Conservation (phyloP, 371 early-diverging fungal genomes). For the Rhizomucor miehei region DNA sequence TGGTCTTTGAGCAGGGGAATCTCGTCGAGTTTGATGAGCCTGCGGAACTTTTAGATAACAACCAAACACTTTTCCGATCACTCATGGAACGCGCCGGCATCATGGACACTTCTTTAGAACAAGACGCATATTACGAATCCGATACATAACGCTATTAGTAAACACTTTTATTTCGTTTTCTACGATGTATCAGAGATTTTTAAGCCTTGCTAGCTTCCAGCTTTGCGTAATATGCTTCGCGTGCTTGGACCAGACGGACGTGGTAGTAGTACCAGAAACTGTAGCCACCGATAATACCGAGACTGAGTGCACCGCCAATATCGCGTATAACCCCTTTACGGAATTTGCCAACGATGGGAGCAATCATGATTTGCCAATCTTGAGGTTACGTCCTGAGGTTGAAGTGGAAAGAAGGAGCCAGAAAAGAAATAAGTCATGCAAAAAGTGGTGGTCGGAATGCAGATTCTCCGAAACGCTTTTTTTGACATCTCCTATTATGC, state of each 20-base stretch:
- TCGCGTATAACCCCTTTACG: constrained; percentile 41
- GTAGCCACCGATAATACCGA: constrained; percentile 44
- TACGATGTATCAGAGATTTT: no score
- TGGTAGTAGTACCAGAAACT: constrained; percentile 46
- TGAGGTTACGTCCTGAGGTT: no score
- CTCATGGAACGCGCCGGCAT: constrained; percentile 34
- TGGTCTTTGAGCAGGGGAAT: constrained; percentile 63
- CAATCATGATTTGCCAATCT: constrained; percentile 43
- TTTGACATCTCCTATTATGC: no score
- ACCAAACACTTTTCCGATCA: constrained; percentile 27
- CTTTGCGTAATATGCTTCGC: constrained; percentile 50
- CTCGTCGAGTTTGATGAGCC: constrained; percentile 83
- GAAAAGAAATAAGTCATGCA: no score
- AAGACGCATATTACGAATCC: no score
- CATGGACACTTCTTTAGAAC: constrained; percentile 10
- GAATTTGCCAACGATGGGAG: constrained; percentile 54
- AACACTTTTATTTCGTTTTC: no score
- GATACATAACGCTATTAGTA: no score
- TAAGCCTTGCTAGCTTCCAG: constrained; percentile 46
- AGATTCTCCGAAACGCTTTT: no score
- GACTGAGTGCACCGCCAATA: constrained; percentile 31
- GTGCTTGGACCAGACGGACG: constrained; percentile 30
- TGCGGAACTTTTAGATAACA: constrained; percentile 24
- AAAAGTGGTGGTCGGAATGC: no score
- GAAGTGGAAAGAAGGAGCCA: no score